Percentiles rank a stretch among this genome's conserved stretches.
These are phyloP conservation scores for Pogostemon cablin DNA, from an alignment of 257 asterid genomes.

Conservation along the genomic window DNA sequence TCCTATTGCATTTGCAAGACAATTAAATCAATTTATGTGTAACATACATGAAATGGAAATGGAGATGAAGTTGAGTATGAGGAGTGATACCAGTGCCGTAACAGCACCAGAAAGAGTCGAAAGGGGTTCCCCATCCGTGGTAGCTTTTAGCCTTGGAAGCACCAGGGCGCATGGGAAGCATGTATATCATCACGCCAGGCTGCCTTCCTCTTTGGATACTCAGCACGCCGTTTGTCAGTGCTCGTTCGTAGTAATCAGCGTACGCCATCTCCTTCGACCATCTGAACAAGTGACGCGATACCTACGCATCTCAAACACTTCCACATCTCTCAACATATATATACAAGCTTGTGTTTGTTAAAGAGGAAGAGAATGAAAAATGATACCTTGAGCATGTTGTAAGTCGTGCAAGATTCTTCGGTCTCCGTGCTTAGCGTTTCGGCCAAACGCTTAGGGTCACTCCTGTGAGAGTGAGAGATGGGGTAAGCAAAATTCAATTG, in stretches of 20 bases:
- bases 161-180: constrained; percentile 81
- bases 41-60: neutral
- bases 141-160: constrained; percentile 75
- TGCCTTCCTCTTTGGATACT: constrained; percentile 88
- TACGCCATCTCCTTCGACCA: constrained; percentile 91
- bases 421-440: constrained; percentile 58
- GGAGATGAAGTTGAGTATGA: neutral
- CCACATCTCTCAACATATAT: no score
- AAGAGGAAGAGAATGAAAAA: neutral
- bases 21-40: no score
- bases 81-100: constrained; percentile 77
- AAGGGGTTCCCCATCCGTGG: constrained; percentile 84
- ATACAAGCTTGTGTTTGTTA: no score
- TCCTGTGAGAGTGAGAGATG: constrained; percentile 42
- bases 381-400: constrained; percentile 87
- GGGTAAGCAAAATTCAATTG: neutral
- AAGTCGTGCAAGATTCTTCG: constrained; percentile 93
- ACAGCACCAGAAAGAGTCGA: constrained; percentile 89
- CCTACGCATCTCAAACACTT: constrained; percentile 40
- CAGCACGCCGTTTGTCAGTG: constrained; percentile 85
- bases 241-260: constrained; percentile 91
- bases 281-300: constrained; percentile 77
- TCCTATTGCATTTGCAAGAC: constrained; percentile 38
- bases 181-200: constrained; percentile 90
- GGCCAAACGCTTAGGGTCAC: constrained; percentile 77